Evolutionary conservation across 495 filamentous ascomycete species (phyloP), one percentile per base, ranked within the genome.

Genomic region (Tuber melanosporum): DNA sequence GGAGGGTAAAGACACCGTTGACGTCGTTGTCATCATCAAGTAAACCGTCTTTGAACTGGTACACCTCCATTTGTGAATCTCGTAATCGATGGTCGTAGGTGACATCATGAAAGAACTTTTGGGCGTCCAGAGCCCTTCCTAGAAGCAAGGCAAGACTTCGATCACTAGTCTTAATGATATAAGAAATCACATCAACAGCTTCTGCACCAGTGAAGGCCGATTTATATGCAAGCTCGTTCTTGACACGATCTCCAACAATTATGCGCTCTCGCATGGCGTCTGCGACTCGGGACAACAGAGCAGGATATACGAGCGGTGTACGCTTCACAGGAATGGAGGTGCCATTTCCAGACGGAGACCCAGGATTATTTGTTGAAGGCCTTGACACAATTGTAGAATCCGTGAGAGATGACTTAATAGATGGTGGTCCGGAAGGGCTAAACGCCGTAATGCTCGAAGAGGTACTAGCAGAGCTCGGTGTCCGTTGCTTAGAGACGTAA

Each of bases 51-150:
- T 92, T 91, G 85, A 99, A 99, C 83, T 98, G 94, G 84, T 98
- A 99, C 79, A 99, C 91, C 84, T 99, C 96, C 69, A 89, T 90
- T 17, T 89, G 87, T 10, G 94, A 95, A 86, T 99, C 96, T 81
- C 96, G 91, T 74, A 99, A 86, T 71, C 96, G 90, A 83, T 99
- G 96, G 77, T 97, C 94, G 84, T 99, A 99, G 6, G 94, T 97
- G 62, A 98, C 96, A 89, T 99, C 96, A 84, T 98, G 96, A 84
- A 99, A 99, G 85, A 98, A 98, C 84, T 98, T 99, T 85, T 99
- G 96, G 66, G 96, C 96, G 86, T 99, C 96, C 70, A 99, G 86
- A 75, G 94, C 93, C 79, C 96, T 89, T 70, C 96, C 96, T n/a
- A 99, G 85, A 17, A 99, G 89, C 74, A 99, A 86, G 62, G 96